Evolutionary conservation across 208 protist genomes (phyloP).

Genomic region (Crithidia mellificae): DNA sequence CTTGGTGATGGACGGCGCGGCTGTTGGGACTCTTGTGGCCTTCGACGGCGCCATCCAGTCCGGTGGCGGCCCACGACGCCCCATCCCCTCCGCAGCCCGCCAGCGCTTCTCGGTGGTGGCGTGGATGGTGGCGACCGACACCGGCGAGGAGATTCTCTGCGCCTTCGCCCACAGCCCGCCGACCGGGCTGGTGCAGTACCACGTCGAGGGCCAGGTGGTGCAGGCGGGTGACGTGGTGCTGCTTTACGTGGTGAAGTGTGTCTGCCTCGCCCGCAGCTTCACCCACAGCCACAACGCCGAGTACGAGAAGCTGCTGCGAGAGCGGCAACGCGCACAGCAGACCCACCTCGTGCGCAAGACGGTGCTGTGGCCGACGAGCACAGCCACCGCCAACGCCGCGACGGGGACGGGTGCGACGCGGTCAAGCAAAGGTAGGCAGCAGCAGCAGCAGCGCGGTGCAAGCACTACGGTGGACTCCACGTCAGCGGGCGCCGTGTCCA

Average conservation of each 20-base stretch:
- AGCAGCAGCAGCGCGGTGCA: background rate
- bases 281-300: slow-evolving; percentile 65
- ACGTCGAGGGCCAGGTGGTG: slow-evolving; percentile 83
- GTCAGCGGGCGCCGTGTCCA: background rate
- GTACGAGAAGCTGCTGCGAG: slow-evolving; percentile 59
- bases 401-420: too few species aligned
- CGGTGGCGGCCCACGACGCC: slow-evolving; percentile 26
- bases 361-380: slow-evolving; percentile 5
- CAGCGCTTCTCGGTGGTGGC: slow-evolving; percentile 53
- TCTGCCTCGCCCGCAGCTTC: slow-evolving; percentile 66
- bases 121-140: slow-evolving; percentile 64
- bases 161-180: slow-evolving; percentile 58
- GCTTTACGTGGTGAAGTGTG: slow-evolving; percentile 76
- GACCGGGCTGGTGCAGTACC: slow-evolving; percentile 73
- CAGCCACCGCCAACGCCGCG: too few species aligned
- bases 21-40: slow-evolving; percentile 34
- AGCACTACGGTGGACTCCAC: background rate
- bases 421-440: too few species aligned
- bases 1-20: background rate
- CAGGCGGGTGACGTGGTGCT: slow-evolving; percentile 34
- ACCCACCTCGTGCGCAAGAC: slow-evolving; percentile 11
- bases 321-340: slow-evolving; percentile 33
- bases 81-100: slow-evolving; percentile 44
- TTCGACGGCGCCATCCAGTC: slow-evolving; percentile 60
- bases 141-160: slow-evolving; percentile 66